Percentiles rank a stretch among this genome's conserved stretches.
These are phyloP conservation scores for Boechera divaricarpa DNA, from an alignment of 345 rosid species.

Conservation along the genomic window DNA sequence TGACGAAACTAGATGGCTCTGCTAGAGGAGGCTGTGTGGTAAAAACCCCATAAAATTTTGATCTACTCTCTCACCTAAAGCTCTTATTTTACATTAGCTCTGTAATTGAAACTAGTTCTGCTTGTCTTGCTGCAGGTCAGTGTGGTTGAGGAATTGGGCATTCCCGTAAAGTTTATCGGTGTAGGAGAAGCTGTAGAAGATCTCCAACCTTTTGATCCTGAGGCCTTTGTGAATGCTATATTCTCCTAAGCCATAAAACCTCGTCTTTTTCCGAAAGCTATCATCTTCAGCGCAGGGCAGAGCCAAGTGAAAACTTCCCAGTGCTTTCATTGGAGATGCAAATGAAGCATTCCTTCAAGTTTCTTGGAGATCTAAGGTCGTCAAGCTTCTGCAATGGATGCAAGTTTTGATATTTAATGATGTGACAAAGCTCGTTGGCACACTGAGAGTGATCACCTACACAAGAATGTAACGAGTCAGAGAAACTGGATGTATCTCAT, in stretches of 20 bases:
- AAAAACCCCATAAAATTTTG: slow-evolving; percentile 15
- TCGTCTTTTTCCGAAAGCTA: not conserved
- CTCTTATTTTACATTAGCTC: not conserved
- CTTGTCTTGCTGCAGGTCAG: slow-evolving; percentile 70
- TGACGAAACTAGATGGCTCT: slow-evolving; percentile 96
- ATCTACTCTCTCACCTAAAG: slow-evolving; percentile 10
- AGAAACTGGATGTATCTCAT: slow-evolving; percentile 6
- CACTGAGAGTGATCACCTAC: slow-evolving; percentile 8
- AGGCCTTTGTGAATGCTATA: slow-evolving; percentile 82
- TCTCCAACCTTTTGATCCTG: slow-evolving; percentile 94
- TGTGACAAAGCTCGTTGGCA: slow-evolving; percentile 13
- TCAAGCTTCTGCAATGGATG: slow-evolving; percentile 19
- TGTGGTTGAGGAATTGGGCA: slow-evolving; percentile 92
- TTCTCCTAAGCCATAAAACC: slow-evolving; percentile 56
- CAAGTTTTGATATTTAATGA: not conserved
- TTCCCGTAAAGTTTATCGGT: slow-evolving; percentile 94
- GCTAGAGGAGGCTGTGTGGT: slow-evolving; percentile 99
- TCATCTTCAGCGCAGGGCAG: not conserved
- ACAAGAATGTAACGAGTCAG: slow-evolving; percentile 17
- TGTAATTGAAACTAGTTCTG: slow-evolving; percentile 7
- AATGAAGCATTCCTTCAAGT: slow-evolving; percentile 23
- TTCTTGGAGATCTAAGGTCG: slow-evolving; percentile 27
- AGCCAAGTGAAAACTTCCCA: not conserved
- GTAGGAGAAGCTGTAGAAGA: slow-evolving; percentile 94
- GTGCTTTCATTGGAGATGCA: not conserved